Conservation (phyloP, 768 basidiomycete species). For the Lactarius vividus region DNA sequence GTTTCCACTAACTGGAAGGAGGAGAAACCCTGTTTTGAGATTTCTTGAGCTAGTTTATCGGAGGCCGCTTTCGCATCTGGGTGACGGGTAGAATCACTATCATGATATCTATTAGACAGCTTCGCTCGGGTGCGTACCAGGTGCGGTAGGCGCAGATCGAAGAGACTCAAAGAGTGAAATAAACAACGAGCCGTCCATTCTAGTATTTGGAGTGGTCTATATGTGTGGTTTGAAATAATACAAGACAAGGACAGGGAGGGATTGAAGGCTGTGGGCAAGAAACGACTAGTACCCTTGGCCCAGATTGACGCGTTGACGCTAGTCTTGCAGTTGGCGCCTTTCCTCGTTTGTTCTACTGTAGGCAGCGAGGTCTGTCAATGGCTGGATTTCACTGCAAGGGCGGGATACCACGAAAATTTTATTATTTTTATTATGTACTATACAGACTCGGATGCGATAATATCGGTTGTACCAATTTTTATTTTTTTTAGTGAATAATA, state of each 20-base stretch:
- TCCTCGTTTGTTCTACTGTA: background rate
- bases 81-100: background rate
- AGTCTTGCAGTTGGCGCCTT: conserved; percentile 14
- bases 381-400: background rate
- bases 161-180: conserved; percentile 44
- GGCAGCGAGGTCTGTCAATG: background rate
- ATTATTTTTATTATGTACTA: too few species aligned
- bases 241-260: conserved; percentile 8
- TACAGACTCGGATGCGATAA: too few species aligned
- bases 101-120: background rate
- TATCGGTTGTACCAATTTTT: background rate
- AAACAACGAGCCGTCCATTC: conserved; percentile 44
- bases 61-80: conserved; percentile 82
- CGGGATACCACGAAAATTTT: background rate
- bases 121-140: conserved; percentile 32
- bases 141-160: conserved; percentile 39
- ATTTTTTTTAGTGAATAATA: too few species aligned
- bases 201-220: conserved; percentile 45
- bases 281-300: conserved; percentile 22
- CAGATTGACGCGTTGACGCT: conserved; percentile 17
- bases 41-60: conserved; percentile 72
- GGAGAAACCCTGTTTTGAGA: conserved; percentile 60
- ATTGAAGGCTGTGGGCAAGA: conserved; percentile 3
- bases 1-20: conserved; percentile 51
- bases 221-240: conserved; percentile 44